Conservation (phyloP, 176 grass and related monocot species). For the Aegilops longissima region DNA sequence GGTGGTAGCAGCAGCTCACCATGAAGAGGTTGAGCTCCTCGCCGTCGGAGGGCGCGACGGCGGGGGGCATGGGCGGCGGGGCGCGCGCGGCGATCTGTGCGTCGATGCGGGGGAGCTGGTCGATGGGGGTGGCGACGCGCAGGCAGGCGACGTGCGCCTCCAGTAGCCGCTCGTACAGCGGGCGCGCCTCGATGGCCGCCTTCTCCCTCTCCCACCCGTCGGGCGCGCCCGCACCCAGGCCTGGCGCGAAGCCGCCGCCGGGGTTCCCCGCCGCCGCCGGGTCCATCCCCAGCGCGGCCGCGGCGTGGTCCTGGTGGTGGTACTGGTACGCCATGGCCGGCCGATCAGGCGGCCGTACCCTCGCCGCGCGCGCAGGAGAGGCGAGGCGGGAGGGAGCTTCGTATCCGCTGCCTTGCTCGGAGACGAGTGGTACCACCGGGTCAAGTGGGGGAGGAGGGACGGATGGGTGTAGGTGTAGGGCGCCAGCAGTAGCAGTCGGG, state of each 20-base stretch:
- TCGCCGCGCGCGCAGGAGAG: no score
- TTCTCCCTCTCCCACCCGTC: slow-evolving; percentile 60
- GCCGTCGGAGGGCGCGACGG: slow-evolving; percentile 35
- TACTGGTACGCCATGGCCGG: slow-evolving; percentile 52
- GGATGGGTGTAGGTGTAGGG: no score
- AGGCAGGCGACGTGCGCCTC: slow-evolving; percentile 92
- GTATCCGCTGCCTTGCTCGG: no score
- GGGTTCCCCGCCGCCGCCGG: slow-evolving; percentile 18
- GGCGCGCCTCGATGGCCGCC: slow-evolving; percentile 84
- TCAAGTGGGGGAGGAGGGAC: no score
- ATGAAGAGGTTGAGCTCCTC: slow-evolving; percentile 99
- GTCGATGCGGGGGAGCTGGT: slow-evolving; percentile 93
- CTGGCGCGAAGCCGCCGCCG: slow-evolving; percentile 4
- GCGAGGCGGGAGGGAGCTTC: no score
- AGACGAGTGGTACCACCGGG: no score
- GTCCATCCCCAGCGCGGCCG: slow-evolving; percentile 53
- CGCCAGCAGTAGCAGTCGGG: not conserved
- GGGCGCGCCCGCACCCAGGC: not conserved
- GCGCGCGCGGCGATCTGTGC: slow-evolving; percentile 69
- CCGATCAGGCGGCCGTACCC: no score
- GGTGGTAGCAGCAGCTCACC: slow-evolving; percentile 34
- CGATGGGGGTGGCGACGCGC: slow-evolving; percentile 89
- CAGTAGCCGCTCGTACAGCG: slow-evolving; percentile 88
- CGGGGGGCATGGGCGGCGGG: slow-evolving; percentile 42
- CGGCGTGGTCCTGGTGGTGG: slow-evolving; percentile 48